Conservation (phyloP, 2,329 filamentous ascomycete genomes). For the Colletotrichum ledebouriae region DNA sequence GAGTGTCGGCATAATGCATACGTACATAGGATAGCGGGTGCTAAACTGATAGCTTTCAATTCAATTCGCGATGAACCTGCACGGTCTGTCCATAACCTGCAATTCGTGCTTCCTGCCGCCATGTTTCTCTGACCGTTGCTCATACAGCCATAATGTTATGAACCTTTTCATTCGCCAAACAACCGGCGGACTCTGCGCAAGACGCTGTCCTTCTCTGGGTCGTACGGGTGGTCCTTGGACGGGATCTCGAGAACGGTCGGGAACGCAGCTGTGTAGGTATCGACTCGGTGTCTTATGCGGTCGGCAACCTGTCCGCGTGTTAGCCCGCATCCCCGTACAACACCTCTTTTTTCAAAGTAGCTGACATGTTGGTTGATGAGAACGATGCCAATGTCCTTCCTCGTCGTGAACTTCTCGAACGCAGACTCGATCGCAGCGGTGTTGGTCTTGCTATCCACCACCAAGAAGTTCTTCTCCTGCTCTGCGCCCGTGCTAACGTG, state of each 20-base stretch:
- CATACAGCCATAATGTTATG: neutral
- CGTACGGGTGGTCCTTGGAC: constrained; percentile 98
- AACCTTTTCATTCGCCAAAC: constrained; percentile 73
- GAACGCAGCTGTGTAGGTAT: constrained; percentile 94
- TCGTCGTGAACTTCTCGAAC: constrained; percentile 88
- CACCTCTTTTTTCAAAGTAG: constrained; percentile 39
- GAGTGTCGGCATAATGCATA: constrained; percentile 38
- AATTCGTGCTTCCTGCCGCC: neutral
- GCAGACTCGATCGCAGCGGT: constrained; percentile 87
- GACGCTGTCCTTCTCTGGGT: constrained; percentile 98
- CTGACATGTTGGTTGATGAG: constrained; percentile 97
- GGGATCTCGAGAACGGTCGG: constrained; percentile 97
- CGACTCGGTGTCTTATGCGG: constrained; percentile 89
- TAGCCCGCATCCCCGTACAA: constrained; percentile 37
- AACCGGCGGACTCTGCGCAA: constrained; percentile 82
- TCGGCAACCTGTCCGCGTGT: constrained; percentile 80
- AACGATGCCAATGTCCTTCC: constrained; percentile 97
- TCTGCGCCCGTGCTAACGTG: constrained; percentile 92
- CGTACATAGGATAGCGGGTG: constrained; percentile 39
- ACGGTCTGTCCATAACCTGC: constrained; percentile 11
- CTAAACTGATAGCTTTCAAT: constrained; percentile 35
- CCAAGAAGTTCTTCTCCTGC: constrained; percentile 96
- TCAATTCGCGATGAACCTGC: constrained; percentile 26
- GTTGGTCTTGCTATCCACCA: constrained; percentile 95
- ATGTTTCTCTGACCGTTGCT: neutral